Evolutionary conservation across 306 rosid genomes (phyloP).

Genomic region (Acmispon strigosus): DNA sequence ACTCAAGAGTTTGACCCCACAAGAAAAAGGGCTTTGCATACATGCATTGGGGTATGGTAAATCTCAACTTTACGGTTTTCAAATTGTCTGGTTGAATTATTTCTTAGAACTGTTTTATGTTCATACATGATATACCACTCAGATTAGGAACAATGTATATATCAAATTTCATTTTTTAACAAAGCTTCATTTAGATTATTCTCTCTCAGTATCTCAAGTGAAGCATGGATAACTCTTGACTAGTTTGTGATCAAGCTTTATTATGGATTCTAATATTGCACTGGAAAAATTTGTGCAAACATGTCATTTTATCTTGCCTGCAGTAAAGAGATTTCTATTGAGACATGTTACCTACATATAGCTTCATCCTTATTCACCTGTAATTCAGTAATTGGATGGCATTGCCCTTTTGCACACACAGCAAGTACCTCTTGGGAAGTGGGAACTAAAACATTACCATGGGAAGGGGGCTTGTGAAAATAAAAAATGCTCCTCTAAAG

Average conservation of each 20-base stretch:
- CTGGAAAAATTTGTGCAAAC: not conserved
- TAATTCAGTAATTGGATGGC: not conserved
- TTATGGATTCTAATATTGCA: not conserved
- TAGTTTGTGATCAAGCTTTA: not conserved
- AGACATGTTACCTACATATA: not conserved
- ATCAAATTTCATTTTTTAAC: not conserved
- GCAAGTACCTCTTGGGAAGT: too few species aligned
- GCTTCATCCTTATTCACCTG: not conserved
- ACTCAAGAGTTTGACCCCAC: not conserved
- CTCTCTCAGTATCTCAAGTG: not conserved
- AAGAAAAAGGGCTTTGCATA: not conserved
- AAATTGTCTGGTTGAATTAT: conserved; percentile 14
- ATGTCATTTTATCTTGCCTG: not conserved
- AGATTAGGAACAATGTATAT: conserved; percentile 14
- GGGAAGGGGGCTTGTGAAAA: too few species aligned
- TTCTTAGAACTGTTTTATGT: not conserved
- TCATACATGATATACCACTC: conserved; percentile 12
- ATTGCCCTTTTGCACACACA: not conserved
- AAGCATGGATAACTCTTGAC: not conserved
- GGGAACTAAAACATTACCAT: not conserved
- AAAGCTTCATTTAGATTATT: not conserved
- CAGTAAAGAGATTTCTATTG: not conserved
- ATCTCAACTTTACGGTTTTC: conserved; percentile 9
- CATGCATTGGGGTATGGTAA: not conserved
- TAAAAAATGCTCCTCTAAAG: too few species aligned